Evolutionary conservation across 495 filamentous ascomycete species (phyloP).

Genomic region (Lophium mytilinum): DNA sequence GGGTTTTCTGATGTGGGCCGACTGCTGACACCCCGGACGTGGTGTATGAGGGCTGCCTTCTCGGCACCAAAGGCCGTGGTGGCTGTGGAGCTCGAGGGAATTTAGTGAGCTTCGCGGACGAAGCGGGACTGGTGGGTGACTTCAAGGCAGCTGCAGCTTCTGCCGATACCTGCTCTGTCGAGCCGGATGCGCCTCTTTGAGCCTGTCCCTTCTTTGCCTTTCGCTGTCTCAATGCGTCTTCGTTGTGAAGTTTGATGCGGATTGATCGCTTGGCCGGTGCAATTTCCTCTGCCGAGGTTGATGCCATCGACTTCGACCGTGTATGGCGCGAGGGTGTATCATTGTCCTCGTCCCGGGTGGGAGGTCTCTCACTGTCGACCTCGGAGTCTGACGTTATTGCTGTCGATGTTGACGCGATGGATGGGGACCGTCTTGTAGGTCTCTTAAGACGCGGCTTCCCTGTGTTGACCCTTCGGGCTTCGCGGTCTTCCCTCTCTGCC

Average conservation of each 20-base stretch:
- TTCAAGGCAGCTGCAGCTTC: constrained; percentile 55
- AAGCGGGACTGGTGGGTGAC: constrained; percentile 75
- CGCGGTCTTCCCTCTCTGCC: constrained; percentile 21
- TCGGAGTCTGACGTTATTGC: constrained; percentile 33
- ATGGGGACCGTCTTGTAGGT: constrained; percentile 21
- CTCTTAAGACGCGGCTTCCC: constrained; percentile 19
- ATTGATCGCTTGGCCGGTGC: constrained; percentile 69
- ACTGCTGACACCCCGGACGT: constrained; percentile 40
- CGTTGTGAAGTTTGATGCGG: constrained; percentile 81
- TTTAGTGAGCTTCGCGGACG: constrained; percentile 57
- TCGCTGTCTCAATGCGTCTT: constrained; percentile 59
- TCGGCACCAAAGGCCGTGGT: constrained; percentile 80
- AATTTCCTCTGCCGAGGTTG: constrained; percentile 47
- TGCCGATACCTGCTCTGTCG: constrained; percentile 23
- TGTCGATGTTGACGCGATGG: constrained; percentile 35
- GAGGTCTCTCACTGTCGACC: constrained; percentile 25
- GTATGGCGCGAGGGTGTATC: constrained; percentile 38
- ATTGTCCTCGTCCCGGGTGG: constrained; percentile 19
- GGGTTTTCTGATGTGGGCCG: constrained; percentile 64
- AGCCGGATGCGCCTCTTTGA: constrained; percentile 21
- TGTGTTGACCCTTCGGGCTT: constrained; percentile 12
- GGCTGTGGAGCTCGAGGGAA: constrained; percentile 86
- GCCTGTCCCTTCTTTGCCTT: constrained; percentile 36
- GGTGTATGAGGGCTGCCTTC: constrained; percentile 74
- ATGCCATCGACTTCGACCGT: constrained; percentile 44